Evolutionary conservation across 768 basidiomycete species (phyloP).

Genomic region (Steccherinum ochraceum): DNA sequence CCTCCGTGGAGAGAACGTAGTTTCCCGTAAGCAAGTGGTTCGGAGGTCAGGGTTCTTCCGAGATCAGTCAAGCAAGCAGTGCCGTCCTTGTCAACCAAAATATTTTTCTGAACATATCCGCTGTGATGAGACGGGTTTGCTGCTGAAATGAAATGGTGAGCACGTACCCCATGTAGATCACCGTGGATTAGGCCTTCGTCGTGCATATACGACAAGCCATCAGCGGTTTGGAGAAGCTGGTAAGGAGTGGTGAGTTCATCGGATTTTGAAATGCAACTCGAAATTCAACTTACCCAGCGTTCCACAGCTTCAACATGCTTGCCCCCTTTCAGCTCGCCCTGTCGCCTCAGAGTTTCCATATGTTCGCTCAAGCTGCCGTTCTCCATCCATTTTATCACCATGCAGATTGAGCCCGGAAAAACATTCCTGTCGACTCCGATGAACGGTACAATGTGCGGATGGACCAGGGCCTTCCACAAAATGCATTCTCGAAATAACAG

Average conservation of each 20-base stretch:
- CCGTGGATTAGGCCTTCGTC: background rate
- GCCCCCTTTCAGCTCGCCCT: background rate
- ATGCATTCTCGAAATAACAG: background rate
- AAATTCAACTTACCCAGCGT: background rate
- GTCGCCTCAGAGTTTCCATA: background rate
- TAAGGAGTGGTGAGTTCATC: background rate
- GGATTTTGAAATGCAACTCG: background rate
- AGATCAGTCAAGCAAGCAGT: background rate
- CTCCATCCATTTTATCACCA: constrained; percentile 6
- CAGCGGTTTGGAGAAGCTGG: background rate
- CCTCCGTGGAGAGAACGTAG: background rate
- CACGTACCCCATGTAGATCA: constrained; percentile 2
- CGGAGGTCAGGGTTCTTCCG: background rate
- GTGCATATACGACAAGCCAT: background rate
- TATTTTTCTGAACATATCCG: background rate
- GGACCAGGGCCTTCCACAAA: background rate
- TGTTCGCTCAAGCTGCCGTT: constrained; percentile 2
- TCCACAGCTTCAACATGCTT: background rate
- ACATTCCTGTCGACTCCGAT: background rate
- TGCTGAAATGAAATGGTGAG: no score
- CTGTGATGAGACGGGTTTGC: no score
- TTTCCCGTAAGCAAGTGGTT: background rate
- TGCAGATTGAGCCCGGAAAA: background rate
- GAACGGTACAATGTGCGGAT: background rate
- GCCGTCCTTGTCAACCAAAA: background rate